phyloP scores from a whole-genome alignment of 768 basidiomycete species.

The Lactarius quietus region DNA sequence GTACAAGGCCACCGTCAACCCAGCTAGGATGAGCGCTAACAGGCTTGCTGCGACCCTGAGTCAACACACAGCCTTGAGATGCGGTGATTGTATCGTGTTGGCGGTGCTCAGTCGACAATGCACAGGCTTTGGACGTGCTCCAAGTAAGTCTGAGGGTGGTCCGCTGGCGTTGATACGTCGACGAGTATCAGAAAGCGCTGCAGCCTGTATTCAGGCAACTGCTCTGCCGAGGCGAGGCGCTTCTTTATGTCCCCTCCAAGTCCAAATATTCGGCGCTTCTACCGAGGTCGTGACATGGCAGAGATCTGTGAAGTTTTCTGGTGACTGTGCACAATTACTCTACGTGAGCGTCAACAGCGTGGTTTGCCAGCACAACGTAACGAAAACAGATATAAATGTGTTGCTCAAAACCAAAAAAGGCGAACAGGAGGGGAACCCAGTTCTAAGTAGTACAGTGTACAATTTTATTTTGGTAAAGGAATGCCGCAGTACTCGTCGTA shows the following conservation, averaged over 20 bases:
- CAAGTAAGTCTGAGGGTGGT: not conserved
- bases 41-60: not conserved
- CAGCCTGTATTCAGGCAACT: constrained; percentile 3
- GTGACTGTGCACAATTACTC: not conserved
- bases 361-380: not conserved
- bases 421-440: not conserved
- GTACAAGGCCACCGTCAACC: too few relatives aligned
- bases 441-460: not conserved
- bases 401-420: not conserved
- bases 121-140: not conserved
- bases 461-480: constrained; percentile 33
- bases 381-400: not conserved
- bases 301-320: not conserved
- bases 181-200: constrained; percentile 2
- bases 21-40: not conserved
- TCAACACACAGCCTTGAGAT: not conserved
- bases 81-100: not conserved
- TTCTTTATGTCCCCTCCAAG: too few relatives aligned
- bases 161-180: not conserved
- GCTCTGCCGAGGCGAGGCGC: not conserved
- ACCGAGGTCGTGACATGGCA: not conserved
- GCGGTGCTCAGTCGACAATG: not conserved
- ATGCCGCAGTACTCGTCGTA: constrained; percentile 85
- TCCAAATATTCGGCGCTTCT: not conserved
- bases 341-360: not conserved